Evolutionary conservation across 495 filamentous ascomycete species (phyloP), one percentile per base, ranked within the genome.

Genomic region (Aspergillus saccharolyticus): DNA sequence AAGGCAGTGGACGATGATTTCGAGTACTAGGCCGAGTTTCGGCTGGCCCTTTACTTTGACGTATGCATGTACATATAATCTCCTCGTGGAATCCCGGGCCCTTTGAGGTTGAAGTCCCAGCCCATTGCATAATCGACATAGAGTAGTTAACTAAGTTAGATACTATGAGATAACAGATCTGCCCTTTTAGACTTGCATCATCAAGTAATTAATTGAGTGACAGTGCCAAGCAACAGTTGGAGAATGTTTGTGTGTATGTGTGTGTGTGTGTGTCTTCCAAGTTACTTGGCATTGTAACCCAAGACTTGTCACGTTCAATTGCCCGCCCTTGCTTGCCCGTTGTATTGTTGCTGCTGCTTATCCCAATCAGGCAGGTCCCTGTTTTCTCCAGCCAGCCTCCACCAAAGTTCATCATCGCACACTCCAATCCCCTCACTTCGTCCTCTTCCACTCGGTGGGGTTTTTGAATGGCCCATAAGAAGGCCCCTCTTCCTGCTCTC

Each of bases 1-100:
- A 85, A 83, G 2, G 85, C 85, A 14, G 91, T 92, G 53, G 94
- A 98, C 80, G 95, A 97, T 80, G 91, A 97, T 74, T 98, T 96
- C 74, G 94, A 98, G 76, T 98, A 98, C 75, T 98, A 56, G 70
- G 42, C 22, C 4, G 47, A 30, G 22, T 30, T 21, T 56, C n/a
- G 14, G 39, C 39, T 18, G 21, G 15, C 19, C 19, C 42, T 24
- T 24, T 49, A 28, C 12, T 17, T n/a, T n/a, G n/a, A 17, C 28
- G 47, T 21, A 21, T 16, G 30, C 16, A n/a, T 30, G 30, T 28
- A 25, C 28, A 21, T 49, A 52, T 28, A 52, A n/a, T n/a, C n/a
- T n/a, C n/a, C n/a, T n/a, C n/a, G n/a, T 52, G 25, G 19, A 39
- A 52, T 33, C 20, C 19, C 50, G 9, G 18, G 50, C 22, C 6